Conservation (phyloP, 495 filamentous ascomycete species). For the Penicillium malachiteum region DNA sequence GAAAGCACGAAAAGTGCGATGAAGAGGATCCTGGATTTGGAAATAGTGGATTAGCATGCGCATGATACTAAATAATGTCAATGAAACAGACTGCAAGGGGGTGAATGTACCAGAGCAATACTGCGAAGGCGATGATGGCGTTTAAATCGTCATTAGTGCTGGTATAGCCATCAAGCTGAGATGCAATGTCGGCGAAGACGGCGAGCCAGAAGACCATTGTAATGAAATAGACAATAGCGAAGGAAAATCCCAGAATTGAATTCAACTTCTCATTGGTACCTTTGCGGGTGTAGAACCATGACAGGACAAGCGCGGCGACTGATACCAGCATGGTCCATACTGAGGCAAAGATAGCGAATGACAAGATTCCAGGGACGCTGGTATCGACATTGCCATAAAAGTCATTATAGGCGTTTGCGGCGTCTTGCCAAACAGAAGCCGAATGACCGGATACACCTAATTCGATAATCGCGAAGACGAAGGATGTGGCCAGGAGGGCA, state of each 20-base stretch:
- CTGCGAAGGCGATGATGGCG: constrained; percentile 31
- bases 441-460: constrained; percentile 27
- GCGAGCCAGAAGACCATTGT: constrained; percentile 38
- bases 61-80: too few relatives aligned
- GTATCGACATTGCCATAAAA: constrained; percentile 14
- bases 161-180: constrained; percentile 5
- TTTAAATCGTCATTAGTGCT: constrained; percentile 19
- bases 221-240: constrained; percentile 26
- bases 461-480: constrained; percentile 28
- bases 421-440: constrained; percentile 4
- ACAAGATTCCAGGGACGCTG: constrained; percentile 21
- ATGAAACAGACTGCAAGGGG: background rate
- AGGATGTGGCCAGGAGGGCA: constrained; percentile 19
- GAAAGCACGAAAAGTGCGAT: constrained; percentile 27
- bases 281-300: constrained; percentile 25
- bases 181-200: constrained; percentile 31
- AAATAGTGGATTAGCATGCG: background rate
- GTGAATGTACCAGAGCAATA: constrained; percentile 28
- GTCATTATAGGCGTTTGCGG: constrained; percentile 1
- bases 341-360: constrained; percentile 25
- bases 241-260: constrained; percentile 16
- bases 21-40: constrained; percentile 25
- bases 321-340: constrained; percentile 26
- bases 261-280: constrained; percentile 20
- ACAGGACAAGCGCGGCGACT: constrained; percentile 17